A percentile compares a stretch with the other conserved stretches of the same genome.
Evolutionary conservation across 441 rosid genomes (phyloP).

Genomic region (Pelargonium australe): DNA sequence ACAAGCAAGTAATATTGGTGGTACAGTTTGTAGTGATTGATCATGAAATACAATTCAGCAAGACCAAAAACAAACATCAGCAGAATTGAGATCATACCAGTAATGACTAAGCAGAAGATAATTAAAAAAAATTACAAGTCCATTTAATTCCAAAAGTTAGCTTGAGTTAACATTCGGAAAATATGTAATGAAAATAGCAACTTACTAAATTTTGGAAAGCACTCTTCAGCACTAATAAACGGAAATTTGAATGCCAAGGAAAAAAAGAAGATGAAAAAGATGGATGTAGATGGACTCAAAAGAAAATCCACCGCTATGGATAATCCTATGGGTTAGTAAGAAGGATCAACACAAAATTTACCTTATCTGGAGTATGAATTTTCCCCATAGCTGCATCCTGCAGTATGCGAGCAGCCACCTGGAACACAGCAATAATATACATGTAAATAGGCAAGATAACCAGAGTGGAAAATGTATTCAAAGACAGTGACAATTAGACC

Average conservation of each 20-base stretch:
- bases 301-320: conserved; percentile 2
- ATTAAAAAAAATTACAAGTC: background rate
- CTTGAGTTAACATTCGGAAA: background rate
- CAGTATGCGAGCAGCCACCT: conserved; percentile 94
- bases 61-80: conserved; percentile 1
- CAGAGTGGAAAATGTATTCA: background rate
- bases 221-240: too few species aligned
- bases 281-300: conserved; percentile 4
- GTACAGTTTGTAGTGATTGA: background rate
- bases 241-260: background rate
- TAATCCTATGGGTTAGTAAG: background rate
- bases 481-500: too few species aligned
- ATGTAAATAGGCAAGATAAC: background rate
- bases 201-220: background rate
- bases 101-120: background rate
- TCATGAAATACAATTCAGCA: background rate
- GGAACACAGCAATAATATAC: background rate
- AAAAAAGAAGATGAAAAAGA: background rate
- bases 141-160: background rate
- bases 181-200: background rate
- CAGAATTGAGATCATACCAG: background rate
- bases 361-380: conserved; percentile 81
- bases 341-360: conserved; percentile 18
- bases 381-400: conserved; percentile 97
- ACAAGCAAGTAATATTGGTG: background rate